These are phyloP conservation scores for Reutealis trisperma DNA, from an alignment of 345 rosid genomes.

Conservation along the genomic window DNA sequence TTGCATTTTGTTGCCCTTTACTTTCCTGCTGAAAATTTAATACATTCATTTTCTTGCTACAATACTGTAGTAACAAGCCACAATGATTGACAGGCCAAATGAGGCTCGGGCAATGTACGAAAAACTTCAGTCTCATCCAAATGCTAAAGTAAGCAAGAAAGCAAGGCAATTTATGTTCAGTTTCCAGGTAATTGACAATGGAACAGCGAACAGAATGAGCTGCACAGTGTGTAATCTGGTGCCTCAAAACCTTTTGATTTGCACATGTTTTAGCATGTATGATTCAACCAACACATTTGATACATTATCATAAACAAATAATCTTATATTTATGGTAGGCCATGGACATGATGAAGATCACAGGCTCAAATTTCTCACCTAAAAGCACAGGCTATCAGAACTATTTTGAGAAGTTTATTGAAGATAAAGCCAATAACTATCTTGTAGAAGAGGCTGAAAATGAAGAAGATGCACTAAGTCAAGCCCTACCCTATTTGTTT, in stretches of 20 bases:
- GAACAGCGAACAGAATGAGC: no score
- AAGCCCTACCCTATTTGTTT: constrained; percentile 62
- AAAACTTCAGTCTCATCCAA: constrained; percentile 87
- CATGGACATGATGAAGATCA: constrained; percentile 81
- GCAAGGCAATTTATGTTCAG: constrained; percentile 77
- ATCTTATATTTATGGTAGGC: constrained; percentile 45
- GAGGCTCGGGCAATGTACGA: constrained; percentile 80
- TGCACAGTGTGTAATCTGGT: no score
- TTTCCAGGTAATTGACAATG: constrained; percentile 61
- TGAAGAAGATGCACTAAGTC: constrained; percentile 42
- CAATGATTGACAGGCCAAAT: constrained; percentile 48
- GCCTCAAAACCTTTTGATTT: not conserved
- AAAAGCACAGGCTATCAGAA: constrained; percentile 55
- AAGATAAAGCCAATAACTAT: constrained; percentile 44
- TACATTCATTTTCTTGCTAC: not conserved
- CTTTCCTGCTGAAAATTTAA: not conserved
- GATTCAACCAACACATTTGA: not conserved
- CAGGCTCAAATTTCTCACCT: constrained; percentile 39
- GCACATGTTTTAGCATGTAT: no score
- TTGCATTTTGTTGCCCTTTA: not conserved
- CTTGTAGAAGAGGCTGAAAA: constrained; percentile 32
- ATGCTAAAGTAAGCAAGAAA: constrained; percentile 64
- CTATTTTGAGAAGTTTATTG: constrained; percentile 72
- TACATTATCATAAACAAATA: not conserved
- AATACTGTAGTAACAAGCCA: constrained; percentile 1